Evolutionary conservation across 768 basidiomycete genomes (phyloP), one percentile per base, ranked within the genome.

Genomic region (Dendrothele bispora): DNA sequence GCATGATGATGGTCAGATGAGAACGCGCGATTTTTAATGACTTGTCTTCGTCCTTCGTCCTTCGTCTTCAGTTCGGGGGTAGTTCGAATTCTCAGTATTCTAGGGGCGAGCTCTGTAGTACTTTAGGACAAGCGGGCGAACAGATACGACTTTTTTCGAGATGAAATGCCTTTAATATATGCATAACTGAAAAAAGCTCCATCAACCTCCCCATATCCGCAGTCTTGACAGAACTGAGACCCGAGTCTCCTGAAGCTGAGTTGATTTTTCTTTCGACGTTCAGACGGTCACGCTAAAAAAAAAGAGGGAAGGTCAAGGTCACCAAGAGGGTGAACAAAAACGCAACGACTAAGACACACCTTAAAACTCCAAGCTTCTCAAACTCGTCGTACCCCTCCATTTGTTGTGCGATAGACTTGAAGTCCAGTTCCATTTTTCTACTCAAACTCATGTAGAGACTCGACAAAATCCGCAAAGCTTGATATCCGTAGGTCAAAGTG

Each of bases 401-500:
- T 39, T 68, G 68, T 12, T 69, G 71, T 1, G 83, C 76, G 15
- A 92, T 75, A 38, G 74, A 74, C 55, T 83, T 82, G 50, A 91
- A 92, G 59, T 84, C 92, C 26, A 79, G 78, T 54, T 91, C 87
- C 82, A 91, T 88, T 61, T 90, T 88, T 34, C 80, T 78, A 54
- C 85, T 86, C 10, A 93, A 73, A 45, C 87, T 85, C 62, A 72
- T 76, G 58, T 92, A 91, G 27, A 92, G 70, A 56, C 89, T 91
- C 1, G 79, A 68, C 10, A 92, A n/a, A 71, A 58, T 91, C 90
- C 2, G 88, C 88, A 57, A 92, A 92, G 0, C 88, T 89, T 3
- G 90, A 80, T 40, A 91, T 89, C 4, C 89, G 82, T 35, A 93
- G 73, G 63, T 92, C 89, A 54, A 92, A 88, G 58, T 90, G 86